A percentile compares a stretch with the other conserved stretches of the same genome.
Conservation (phyloP, 306 rosid genomes). For the Castanea crenata region DNA sequence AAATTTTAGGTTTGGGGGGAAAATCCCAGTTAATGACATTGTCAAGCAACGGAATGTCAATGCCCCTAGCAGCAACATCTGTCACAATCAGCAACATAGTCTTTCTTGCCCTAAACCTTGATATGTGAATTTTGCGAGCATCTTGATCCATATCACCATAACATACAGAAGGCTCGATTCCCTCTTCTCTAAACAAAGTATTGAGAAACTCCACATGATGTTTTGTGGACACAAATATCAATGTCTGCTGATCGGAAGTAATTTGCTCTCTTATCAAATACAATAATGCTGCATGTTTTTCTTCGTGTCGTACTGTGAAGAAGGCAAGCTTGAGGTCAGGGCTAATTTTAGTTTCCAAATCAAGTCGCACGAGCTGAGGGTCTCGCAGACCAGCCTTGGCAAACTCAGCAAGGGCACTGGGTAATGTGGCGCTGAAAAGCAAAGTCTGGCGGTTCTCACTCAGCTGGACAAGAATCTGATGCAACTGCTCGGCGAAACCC, state of each 20-base stretch:
- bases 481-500: constrained; percentile 95
- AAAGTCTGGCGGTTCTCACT: constrained; percentile 86
- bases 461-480: constrained; percentile 68
- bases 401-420: constrained; percentile 94
- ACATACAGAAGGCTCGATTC: constrained; percentile 84
- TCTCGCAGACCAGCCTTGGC: constrained; percentile 96
- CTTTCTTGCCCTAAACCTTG: constrained; percentile 80
- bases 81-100: constrained; percentile 94
- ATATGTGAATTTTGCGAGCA: constrained; percentile 82
- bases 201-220: constrained; percentile 89
- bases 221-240: constrained; percentile 83
- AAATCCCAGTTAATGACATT: constrained; percentile 98
- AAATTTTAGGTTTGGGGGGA: constrained; percentile 87
- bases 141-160: constrained; percentile 99
- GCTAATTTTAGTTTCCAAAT: constrained; percentile 83
- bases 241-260: constrained; percentile 68
- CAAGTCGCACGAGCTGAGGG: constrained; percentile 84
- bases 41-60: constrained; percentile 95
- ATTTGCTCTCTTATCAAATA: constrained; percentile 83
- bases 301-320: constrained; percentile 81
- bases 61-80: constrained; percentile 91
- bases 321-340: constrained; percentile 83
- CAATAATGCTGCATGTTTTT: constrained; percentile 68
- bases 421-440: constrained; percentile 90
- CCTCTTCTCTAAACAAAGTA: constrained; percentile 68